Conservation (phyloP, 768 basidiomycete species). For the Tylopilus rubrobrunneus region DNA sequence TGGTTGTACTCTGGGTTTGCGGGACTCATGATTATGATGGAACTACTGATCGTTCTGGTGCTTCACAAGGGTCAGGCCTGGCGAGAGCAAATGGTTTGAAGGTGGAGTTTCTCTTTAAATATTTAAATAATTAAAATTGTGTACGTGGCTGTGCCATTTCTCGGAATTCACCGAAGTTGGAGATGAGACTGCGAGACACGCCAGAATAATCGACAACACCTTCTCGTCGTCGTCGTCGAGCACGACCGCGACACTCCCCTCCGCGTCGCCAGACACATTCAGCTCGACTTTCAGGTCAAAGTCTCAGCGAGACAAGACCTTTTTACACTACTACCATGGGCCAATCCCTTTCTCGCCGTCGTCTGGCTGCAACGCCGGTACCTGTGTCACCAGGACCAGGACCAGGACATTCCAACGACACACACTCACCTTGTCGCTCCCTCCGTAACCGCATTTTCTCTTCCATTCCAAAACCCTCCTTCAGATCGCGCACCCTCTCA, state of each 20-base stretch:
- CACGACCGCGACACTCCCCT: slow-evolving; percentile 9
- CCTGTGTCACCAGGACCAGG: slow-evolving; percentile 5
- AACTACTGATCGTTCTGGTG: slow-evolving; percentile 57
- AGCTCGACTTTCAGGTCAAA: neutral
- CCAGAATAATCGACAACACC: slow-evolving; percentile 24
- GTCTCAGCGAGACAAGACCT: neutral
- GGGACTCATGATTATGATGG: slow-evolving; percentile 49
- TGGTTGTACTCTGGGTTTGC: slow-evolving; percentile 71
- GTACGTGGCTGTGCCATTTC: slow-evolving; percentile 16
- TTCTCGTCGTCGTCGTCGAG: slow-evolving; percentile 12
- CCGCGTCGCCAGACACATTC: slow-evolving; percentile 2
- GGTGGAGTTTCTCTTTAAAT: neutral
- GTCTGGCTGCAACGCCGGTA: slow-evolving; percentile 8
- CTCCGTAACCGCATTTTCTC: slow-evolving; percentile 36
- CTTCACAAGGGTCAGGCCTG: slow-evolving; percentile 55
- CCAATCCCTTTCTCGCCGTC: slow-evolving; percentile 31
- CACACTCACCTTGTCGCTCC: slow-evolving; percentile 7
- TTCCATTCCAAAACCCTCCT: slow-evolving; percentile 25
- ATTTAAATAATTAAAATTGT: slow-evolving; percentile 8
- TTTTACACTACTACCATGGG: slow-evolving; percentile 21
- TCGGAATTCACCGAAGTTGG: slow-evolving; percentile 22
- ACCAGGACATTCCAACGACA: slow-evolving; percentile 5
- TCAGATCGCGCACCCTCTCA: slow-evolving; percentile 14
- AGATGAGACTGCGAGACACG: slow-evolving; percentile 25
- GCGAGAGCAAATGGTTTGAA: slow-evolving; percentile 38